phyloP scores from a whole-genome alignment of 2,329 filamentous ascomycete species.

The Rutstroemia sp. region DNA sequence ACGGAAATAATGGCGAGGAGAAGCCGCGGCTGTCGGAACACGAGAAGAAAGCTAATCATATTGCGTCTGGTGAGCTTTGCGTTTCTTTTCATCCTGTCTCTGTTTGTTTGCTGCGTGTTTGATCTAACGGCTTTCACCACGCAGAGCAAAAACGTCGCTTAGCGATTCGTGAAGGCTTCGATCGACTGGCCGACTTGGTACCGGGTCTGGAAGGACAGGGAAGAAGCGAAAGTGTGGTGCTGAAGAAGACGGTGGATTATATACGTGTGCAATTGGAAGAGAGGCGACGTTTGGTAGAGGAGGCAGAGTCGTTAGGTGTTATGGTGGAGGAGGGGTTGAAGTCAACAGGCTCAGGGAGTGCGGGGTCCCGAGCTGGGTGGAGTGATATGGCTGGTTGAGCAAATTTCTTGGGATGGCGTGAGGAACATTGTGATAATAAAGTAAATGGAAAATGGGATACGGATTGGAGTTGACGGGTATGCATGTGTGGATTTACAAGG shows the following conservation, averaged over 20 bases:
- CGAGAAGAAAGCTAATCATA: slow-evolving; percentile 69
- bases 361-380: neutral
- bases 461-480: neutral
- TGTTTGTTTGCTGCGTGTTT: neutral
- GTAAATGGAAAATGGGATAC: neutral
- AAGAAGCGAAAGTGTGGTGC: slow-evolving; percentile 60
- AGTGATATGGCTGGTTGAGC: neutral
- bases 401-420: neutral
- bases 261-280: slow-evolving; percentile 44
- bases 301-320: slow-evolving; percentile 45
- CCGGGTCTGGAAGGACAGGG: slow-evolving; percentile 62
- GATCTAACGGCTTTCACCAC: neutral
- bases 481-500: neutral
- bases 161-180: slow-evolving; percentile 60
- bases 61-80: slow-evolving; percentile 43
- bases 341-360: neutral
- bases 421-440: neutral
- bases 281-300: slow-evolving; percentile 39
- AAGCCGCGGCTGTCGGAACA: slow-evolving; percentile 60
- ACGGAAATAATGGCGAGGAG: slow-evolving; percentile 32
- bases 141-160: slow-evolving; percentile 42
- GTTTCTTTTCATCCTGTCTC: neutral
- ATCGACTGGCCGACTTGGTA: slow-evolving; percentile 60
- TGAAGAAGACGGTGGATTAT: slow-evolving; percentile 50
- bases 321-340: slow-evolving; percentile 31